Base-by-base conservation (phyloP, 2,329 filamentous ascomycete species). In the Fusarium lateritium region DNA sequence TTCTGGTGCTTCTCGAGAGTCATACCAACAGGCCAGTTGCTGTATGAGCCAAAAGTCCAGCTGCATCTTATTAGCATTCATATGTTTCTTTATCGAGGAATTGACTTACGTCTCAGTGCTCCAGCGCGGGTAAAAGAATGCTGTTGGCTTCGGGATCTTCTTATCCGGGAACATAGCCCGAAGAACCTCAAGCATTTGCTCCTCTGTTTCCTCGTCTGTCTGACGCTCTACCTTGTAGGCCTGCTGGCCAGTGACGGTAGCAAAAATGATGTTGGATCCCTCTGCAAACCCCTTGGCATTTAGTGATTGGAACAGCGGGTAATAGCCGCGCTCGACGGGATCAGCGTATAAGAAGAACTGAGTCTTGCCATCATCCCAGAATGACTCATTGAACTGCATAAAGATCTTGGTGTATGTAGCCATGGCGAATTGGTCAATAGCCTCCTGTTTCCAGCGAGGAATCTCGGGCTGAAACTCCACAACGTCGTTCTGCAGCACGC, bases 391-490 rank as follows among this genome's bases (percentile, higher is more conserved):
- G 77, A 92, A 92, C 66, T 92, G 90, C 62, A 91, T 79, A 78
- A 92, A 92, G 64, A 92, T 87, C 75, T 93, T 93, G 51, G 89
- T 92, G 78, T 92, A 93, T 0, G 89, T 92, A 9, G 87, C 90
- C 86, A 92, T 92, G 65, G 83, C 81, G 75, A 92, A 91, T 38
- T 85, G 88, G 5, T 86, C 83, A 52, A 92, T 90, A 0, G 88
- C 86, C 4, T 83, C 83, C 15, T 84, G 80, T 76, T 93, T 92
- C 90, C 89, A 92, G 5, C 76, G 76, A 0, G 90, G 91, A 0
- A 92, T 80, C 7, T 79, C 69, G 0, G 91, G 90, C 14, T 81
- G 73, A 73, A 92, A 93, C 0, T 77, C 76, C 2, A 92, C 84
- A 1, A 80, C 83, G 4, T 88, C 82, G 64, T 88, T 86, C 73